These are phyloP conservation scores for Hanseniaspora pseudoguilliermondii DNA, from an alignment of 805 yeast genomes.

Conservation along the genomic window DNA sequence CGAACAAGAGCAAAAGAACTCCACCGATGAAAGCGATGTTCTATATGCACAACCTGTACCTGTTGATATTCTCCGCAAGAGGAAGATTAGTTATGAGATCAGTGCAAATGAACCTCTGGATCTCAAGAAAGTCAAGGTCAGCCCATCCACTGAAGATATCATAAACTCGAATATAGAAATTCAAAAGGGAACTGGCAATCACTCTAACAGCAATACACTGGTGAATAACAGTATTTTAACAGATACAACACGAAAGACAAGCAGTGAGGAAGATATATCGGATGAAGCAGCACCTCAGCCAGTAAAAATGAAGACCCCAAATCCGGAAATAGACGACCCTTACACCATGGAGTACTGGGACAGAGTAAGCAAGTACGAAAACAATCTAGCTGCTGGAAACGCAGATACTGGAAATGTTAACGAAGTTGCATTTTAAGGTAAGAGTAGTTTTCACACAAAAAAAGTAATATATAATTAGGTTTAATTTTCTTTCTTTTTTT, in stretches of 20 bases:
- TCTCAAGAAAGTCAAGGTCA: neutral
- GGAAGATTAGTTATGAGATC: conserved; percentile 1
- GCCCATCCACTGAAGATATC: conserved; percentile 1
- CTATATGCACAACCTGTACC: conserved; percentile 7
- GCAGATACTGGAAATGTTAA: neutral
- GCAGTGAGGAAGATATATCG: neutral
- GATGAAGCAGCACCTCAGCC: neutral
- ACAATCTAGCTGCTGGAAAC: neutral
- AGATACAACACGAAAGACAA: neutral
- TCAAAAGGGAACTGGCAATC: neutral
- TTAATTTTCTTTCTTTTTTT: neutral
- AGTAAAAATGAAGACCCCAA: neutral
- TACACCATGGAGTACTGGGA: conserved; percentile 9
- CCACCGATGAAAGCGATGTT: neutral
- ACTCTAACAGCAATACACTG: neutral
- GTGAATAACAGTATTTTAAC: neutral
- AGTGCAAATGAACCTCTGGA: neutral
- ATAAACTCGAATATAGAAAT: neutral
- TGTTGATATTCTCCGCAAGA: neutral
- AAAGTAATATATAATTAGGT: neutral
- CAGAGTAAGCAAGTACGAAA: conserved; percentile 1
- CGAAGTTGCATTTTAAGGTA: neutral
- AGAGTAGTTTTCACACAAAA: neutral
- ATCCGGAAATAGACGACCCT: conserved; percentile 3
- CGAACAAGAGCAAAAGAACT: neutral